These are phyloP conservation scores for Gillenia trifoliata DNA, from an alignment of 306 rosid genomes.

Conservation along the genomic window DNA sequence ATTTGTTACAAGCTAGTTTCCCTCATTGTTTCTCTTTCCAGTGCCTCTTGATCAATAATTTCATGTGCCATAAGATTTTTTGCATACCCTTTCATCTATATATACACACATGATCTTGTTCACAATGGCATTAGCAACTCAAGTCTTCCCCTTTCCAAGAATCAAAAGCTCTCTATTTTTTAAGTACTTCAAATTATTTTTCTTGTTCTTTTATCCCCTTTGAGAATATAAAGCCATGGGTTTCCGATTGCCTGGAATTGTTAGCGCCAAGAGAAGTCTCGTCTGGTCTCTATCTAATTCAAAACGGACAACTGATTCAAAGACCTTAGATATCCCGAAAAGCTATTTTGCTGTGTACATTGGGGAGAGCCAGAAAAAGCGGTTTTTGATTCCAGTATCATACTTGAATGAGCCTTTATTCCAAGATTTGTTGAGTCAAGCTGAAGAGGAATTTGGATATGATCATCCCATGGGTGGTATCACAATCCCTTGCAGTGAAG, in stretches of 20 bases:
- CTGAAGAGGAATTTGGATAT: slow-evolving; percentile 41
- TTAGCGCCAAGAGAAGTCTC: slow-evolving; percentile 6
- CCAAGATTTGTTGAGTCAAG: slow-evolving; percentile 26
- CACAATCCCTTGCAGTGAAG: slow-evolving; percentile 48
- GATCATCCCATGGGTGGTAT: slow-evolving; percentile 48
- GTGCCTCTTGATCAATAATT: not conserved
- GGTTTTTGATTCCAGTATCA: slow-evolving; percentile 30
- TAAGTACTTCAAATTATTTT: not conserved
- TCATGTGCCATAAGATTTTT: not conserved
- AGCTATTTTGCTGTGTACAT: slow-evolving; percentile 41
- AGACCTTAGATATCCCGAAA: slow-evolving; percentile 26
- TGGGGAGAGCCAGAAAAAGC: slow-evolving; percentile 33
- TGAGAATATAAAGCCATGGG: not conserved
- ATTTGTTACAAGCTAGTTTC: not conserved
- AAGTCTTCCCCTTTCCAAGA: not conserved
- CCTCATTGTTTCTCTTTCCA: not conserved
- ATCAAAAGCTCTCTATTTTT: not conserved
- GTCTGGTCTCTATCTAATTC: slow-evolving; percentile 1
- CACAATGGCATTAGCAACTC: not conserved
- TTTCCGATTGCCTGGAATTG: slow-evolving; percentile 10
- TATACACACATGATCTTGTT: not conserved
- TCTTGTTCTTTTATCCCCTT: not conserved
- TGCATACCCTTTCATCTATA: not conserved
- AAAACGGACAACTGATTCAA: slow-evolving; percentile 8
- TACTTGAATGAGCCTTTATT: slow-evolving; percentile 40